A percentile compares a stretch with the other conserved stretches of the same genome.
phyloP scores from a whole-genome alignment of 2,329 filamentous ascomycete species.

The Arthrobotrys sphaeroides region DNA sequence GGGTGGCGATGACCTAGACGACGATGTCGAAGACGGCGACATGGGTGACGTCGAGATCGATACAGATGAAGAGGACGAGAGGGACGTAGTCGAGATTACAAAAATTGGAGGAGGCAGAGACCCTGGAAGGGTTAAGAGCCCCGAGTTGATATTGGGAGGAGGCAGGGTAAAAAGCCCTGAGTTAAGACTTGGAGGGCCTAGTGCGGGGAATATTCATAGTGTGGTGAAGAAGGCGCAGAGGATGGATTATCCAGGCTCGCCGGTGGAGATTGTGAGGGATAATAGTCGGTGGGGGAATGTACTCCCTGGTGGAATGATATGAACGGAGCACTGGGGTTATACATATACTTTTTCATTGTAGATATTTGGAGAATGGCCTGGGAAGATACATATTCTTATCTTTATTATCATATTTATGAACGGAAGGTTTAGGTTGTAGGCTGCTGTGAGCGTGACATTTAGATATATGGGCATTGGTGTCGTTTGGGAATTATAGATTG shows the following conservation, averaged over 20 bases:
- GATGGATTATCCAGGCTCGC: background rate
- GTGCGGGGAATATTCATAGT: background rate
- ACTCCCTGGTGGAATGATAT: slow-evolving; percentile 51
- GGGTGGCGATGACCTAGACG: slow-evolving; percentile 18
- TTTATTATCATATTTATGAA: background rate
- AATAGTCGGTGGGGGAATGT: slow-evolving; percentile 46
- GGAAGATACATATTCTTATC: background rate
- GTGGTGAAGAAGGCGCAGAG: slow-evolving; percentile 14
- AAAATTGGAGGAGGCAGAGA: background rate
- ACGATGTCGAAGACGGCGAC: slow-evolving; percentile 37
- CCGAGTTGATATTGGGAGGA: background rate
- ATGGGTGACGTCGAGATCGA: slow-evolving; percentile 31
- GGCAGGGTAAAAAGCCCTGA: slow-evolving; percentile 1
- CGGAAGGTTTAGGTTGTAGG: background rate
- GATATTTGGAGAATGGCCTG: slow-evolving; percentile 15
- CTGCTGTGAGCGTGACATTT: background rate
- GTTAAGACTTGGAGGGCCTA: background rate
- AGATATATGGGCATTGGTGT: background rate
- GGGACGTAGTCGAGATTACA: slow-evolving; percentile 25
- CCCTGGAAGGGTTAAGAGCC: slow-evolving; percentile 5
- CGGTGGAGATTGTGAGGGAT: slow-evolving; percentile 50
- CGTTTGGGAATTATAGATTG: background rate
- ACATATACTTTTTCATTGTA: slow-evolving; percentile 26
- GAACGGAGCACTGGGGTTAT: background rate
- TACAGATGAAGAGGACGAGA: slow-evolving; percentile 26